Percentiles rank a stretch among this genome's conserved stretches.
These are phyloP conservation scores for Exserohilum turcica DNA, from an alignment of 2,329 filamentous ascomycete genomes.

Conservation along the genomic window DNA sequence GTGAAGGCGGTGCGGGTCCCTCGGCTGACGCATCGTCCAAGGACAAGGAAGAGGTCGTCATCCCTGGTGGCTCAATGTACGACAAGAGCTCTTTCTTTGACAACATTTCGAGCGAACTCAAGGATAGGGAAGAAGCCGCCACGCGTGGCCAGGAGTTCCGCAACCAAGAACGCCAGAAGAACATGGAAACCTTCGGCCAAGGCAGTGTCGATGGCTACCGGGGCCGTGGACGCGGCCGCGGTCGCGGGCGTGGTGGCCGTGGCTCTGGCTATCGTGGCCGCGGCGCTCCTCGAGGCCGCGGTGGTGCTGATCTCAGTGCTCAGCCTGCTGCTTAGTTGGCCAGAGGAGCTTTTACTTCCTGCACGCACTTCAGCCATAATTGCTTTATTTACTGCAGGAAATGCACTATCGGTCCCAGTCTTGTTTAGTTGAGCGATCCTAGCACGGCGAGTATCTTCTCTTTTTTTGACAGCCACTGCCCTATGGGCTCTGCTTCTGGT, in stretches of 20 bases:
- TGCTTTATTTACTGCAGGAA: background rate
- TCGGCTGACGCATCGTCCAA: slow-evolving; percentile 46
- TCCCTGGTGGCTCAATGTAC: slow-evolving; percentile 63
- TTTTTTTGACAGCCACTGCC: slow-evolving; percentile 16
- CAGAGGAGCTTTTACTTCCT: background rate
- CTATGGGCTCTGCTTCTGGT: slow-evolving; percentile 17
- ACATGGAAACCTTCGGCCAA: slow-evolving; percentile 97
- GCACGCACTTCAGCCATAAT: background rate
- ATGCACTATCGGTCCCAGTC: slow-evolving; percentile 1
- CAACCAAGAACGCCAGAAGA: slow-evolving; percentile 89
- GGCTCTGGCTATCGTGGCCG: slow-evolving; percentile 54
- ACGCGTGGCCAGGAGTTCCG: slow-evolving; percentile 81
- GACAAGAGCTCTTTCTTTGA: slow-evolving; percentile 95
- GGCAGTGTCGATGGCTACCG: slow-evolving; percentile 87
- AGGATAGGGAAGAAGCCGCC: slow-evolving; percentile 78
- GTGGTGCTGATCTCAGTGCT: slow-evolving; percentile 33
- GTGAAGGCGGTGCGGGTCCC: slow-evolving; percentile 48
- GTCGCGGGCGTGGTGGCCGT: slow-evolving; percentile 62
- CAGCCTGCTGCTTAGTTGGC: slow-evolving; percentile 28
- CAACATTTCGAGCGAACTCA: slow-evolving; percentile 94
- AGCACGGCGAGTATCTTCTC: slow-evolving; percentile 5
- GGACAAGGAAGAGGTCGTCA: slow-evolving; percentile 54
- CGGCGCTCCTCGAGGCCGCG: slow-evolving; percentile 43
- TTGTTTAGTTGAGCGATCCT: slow-evolving; percentile 8
- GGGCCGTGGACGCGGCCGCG: slow-evolving; percentile 75